Percentiles rank a stretch among this genome's conserved stretches.
phyloP scores from a whole-genome alignment of 441 rosid genomes.

The Theobroma grandiflorum region DNA sequence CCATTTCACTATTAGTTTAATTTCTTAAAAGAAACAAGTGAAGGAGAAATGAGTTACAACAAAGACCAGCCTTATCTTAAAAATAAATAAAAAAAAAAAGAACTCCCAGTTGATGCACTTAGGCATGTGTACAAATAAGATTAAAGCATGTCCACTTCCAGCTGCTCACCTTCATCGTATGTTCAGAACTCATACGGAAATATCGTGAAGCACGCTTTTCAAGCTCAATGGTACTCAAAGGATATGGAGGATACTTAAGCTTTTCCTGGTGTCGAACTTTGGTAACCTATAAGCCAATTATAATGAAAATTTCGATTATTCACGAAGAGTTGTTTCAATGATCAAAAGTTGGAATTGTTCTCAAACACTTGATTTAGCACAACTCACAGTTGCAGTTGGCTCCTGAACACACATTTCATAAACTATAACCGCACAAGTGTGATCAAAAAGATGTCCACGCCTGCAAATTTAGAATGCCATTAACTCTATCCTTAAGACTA shows the following conservation, averaged over 20 bases:
- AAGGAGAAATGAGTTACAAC: neutral
- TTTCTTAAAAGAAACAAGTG: neutral
- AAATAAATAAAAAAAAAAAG: neutral
- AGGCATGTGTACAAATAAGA: constrained; percentile 14
- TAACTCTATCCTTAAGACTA: constrained; percentile 25
- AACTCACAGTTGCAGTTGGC: constrained; percentile 87
- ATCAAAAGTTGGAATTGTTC: constrained; percentile 30
- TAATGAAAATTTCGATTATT: constrained; percentile 23
- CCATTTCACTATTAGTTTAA: neutral
- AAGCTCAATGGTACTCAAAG: constrained; percentile 95
- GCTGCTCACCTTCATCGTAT: constrained; percentile 85
- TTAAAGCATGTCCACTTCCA: constrained; percentile 12
- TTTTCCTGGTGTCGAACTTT: constrained; percentile 83
- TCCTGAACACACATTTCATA: constrained; percentile 96
- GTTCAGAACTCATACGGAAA: constrained; percentile 95
- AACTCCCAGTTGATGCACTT: neutral
- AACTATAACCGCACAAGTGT: constrained; percentile 71
- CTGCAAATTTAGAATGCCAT: constrained; percentile 52
- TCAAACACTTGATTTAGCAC: constrained; percentile 28
- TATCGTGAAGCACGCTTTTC: constrained; percentile 96
- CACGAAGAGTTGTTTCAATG: constrained; percentile 22
- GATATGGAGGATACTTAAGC: constrained; percentile 87
- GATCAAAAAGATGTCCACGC: constrained; percentile 96
- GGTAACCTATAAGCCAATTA: constrained; percentile 62
- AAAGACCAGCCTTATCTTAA: neutral